A percentile compares a stretch with the other conserved stretches of the same genome.
These are phyloP conservation scores for Pestalotiopsis sp. DNA, from an alignment of 2,329 filamentous ascomycete genomes.

Conservation along the genomic window DNA sequence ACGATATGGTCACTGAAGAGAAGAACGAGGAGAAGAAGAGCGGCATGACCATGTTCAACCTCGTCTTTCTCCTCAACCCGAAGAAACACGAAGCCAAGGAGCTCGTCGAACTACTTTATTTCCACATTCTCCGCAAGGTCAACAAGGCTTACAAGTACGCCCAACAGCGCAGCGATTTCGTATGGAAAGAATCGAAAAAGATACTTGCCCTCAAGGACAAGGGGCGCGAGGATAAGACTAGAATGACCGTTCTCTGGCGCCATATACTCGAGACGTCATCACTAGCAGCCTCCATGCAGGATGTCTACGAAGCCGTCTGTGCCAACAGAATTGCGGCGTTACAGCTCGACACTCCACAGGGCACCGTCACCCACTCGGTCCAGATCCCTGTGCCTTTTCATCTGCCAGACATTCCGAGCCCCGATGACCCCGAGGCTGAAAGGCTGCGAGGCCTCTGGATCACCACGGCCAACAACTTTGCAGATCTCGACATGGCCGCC, in stretches of 20 bases:
- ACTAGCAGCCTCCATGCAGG: constrained; percentile 79
- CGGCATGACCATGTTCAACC: constrained; percentile 95
- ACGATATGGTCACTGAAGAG: constrained; percentile 54
- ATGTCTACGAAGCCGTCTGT: constrained; percentile 80
- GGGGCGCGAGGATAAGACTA: constrained; percentile 64
- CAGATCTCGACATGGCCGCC: constrained; percentile 61
- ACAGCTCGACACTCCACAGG: constrained; percentile 67
- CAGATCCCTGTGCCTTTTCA: constrained; percentile 70
- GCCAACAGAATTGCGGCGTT: constrained; percentile 85
- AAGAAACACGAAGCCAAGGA: constrained; percentile 75
- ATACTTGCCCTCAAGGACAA: constrained; percentile 83
- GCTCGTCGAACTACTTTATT: constrained; percentile 77
- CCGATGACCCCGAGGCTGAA: constrained; percentile 67
- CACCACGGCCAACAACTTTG: constrained; percentile 80
- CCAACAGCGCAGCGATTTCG: constrained; percentile 86
- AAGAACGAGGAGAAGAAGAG: constrained; percentile 67
- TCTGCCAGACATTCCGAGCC: constrained; percentile 68
- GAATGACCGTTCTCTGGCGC: constrained; percentile 69
- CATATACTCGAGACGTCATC: constrained; percentile 74
- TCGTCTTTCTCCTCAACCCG: constrained; percentile 88
- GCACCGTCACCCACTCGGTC: constrained; percentile 62
- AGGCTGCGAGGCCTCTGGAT: constrained; percentile 80
- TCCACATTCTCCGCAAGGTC: constrained; percentile 88
- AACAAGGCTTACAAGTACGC: constrained; percentile 92
- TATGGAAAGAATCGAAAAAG: constrained; percentile 86